Evolutionary conservation across 2,329 filamentous ascomycete genomes (phyloP).

Genomic region (Penicillium sclerotigenum): DNA sequence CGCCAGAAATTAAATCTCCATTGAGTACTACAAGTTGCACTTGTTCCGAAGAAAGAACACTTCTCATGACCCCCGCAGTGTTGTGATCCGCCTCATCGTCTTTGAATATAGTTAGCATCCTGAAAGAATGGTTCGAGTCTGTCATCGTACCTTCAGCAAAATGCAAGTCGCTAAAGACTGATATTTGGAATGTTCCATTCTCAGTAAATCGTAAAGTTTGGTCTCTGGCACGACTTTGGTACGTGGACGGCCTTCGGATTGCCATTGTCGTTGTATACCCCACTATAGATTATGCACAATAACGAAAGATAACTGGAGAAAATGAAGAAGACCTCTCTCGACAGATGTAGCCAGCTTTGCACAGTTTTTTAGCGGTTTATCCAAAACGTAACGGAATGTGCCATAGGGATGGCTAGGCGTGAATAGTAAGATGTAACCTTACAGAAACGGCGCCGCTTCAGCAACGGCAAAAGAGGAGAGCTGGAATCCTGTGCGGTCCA

Average conservation of each 20-base stretch:
- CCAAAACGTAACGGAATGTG: background rate
- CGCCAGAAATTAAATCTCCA: constrained; percentile 68
- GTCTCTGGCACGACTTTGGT: background rate
- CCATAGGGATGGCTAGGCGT: background rate
- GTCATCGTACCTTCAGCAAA: constrained; percentile 62
- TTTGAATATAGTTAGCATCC: constrained; percentile 1
- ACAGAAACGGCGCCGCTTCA: background rate
- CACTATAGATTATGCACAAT: background rate
- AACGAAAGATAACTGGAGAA: background rate
- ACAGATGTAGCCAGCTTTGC: background rate
- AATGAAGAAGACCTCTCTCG: background rate
- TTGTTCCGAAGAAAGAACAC: constrained; percentile 56
- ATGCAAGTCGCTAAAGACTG: constrained; percentile 68
- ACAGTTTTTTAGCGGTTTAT: background rate
- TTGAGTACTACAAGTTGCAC: constrained; percentile 66
- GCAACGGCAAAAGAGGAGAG: background rate
- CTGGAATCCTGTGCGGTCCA: background rate
- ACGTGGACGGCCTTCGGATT: background rate
- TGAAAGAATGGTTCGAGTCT: constrained; percentile 45
- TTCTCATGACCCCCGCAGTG: constrained; percentile 55
- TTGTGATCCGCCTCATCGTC: constrained; percentile 51
- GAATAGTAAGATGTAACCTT: background rate
- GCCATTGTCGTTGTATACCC: background rate
- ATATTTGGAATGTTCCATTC: constrained; percentile 45
- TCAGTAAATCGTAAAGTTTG: constrained; percentile 18